phyloP scores from a whole-genome alignment of 176 grass and related monocot genomes.

The Eleusine indica region DNA sequence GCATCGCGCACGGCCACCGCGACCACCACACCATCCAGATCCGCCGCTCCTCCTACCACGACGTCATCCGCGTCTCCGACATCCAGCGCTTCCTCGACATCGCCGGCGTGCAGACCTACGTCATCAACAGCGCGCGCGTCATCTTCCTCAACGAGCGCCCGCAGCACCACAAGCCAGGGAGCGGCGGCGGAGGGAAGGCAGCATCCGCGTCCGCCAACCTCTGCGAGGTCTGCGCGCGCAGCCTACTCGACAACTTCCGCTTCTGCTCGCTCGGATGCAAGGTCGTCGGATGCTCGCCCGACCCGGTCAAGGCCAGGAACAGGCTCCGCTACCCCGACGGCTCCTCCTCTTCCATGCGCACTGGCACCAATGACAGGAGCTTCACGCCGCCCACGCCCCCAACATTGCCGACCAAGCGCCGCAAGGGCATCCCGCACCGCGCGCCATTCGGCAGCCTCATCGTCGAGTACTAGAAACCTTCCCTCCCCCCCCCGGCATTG shows the following conservation, averaged over 20 bases:
- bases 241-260: slow-evolving; percentile 95
- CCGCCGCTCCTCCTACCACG: slow-evolving; percentile 96
- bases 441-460: slow-evolving; percentile 84
- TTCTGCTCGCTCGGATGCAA: slow-evolving; percentile 99
- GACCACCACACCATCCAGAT: slow-evolving; percentile 80
- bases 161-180: slow-evolving; percentile 70
- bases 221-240: slow-evolving; percentile 93
- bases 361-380: slow-evolving; percentile 40
- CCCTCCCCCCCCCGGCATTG: background rate
- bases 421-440: slow-evolving; percentile 87
- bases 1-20: slow-evolving; percentile 61
- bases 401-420: slow-evolving; percentile 58
- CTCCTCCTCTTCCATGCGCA: slow-evolving; percentile 33
- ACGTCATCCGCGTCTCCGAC: slow-evolving; percentile 95
- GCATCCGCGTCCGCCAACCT: slow-evolving; percentile 53
- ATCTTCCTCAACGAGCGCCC: slow-evolving; percentile 97
- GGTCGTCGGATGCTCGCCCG: slow-evolving; percentile 52
- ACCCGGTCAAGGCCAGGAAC: slow-evolving; percentile 41
- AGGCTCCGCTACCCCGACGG: slow-evolving; percentile 39
- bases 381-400: slow-evolving; percentile 72
- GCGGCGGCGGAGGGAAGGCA: slow-evolving; percentile 36
- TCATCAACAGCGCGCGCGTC: slow-evolving; percentile 97
- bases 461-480: slow-evolving; percentile 54
- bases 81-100: slow-evolving; percentile 95
- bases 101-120: slow-evolving; percentile 92